These are phyloP conservation scores for Irpex sp. DNA, from an alignment of 1,284 basidiomycete species.

Conservation along the genomic window DNA sequence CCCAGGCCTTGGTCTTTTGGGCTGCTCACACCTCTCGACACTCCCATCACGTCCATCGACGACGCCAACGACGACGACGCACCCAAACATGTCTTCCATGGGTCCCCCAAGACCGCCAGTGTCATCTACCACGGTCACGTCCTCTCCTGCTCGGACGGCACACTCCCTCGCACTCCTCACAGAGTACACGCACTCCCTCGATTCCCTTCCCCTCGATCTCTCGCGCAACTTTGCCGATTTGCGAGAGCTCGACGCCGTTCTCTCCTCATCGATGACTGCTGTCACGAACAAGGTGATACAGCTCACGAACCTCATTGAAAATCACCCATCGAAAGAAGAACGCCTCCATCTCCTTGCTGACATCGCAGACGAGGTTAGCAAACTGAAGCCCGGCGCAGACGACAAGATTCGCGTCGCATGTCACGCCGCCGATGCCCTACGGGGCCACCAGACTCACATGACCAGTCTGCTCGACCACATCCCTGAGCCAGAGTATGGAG, in stretches of 20 bases:
- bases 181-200: slow-evolving; percentile 90
- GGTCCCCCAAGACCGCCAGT: slow-evolving; percentile 12
- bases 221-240: slow-evolving; percentile 94
- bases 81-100: slow-evolving; percentile 11
- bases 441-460: slow-evolving; percentile 70
- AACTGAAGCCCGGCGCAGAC: slow-evolving; percentile 93
- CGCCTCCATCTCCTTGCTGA: slow-evolving; percentile 87
- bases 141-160: slow-evolving; percentile 34
- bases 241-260: slow-evolving; percentile 95
- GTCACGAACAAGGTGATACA: slow-evolving; percentile 76
- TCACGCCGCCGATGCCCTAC: slow-evolving; percentile 89
- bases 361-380: slow-evolving; percentile 89
- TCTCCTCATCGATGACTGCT: slow-evolving; percentile 80
- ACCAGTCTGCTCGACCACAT: slow-evolving; percentile 58
- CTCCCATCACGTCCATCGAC: background rate
- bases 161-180: slow-evolving; percentile 67
- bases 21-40: background rate
- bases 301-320: slow-evolving; percentile 77
- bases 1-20: background rate
- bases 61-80: background rate
- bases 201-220: slow-evolving; percentile 91
- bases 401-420: slow-evolving; percentile 99
- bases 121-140: slow-evolving; percentile 8
- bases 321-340: slow-evolving; percentile 67
- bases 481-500: slow-evolving; percentile 47